phyloP scores from a whole-genome alignment of 2,329 filamentous ascomycete genomes.

The Trichoderma atroviride region DNA sequence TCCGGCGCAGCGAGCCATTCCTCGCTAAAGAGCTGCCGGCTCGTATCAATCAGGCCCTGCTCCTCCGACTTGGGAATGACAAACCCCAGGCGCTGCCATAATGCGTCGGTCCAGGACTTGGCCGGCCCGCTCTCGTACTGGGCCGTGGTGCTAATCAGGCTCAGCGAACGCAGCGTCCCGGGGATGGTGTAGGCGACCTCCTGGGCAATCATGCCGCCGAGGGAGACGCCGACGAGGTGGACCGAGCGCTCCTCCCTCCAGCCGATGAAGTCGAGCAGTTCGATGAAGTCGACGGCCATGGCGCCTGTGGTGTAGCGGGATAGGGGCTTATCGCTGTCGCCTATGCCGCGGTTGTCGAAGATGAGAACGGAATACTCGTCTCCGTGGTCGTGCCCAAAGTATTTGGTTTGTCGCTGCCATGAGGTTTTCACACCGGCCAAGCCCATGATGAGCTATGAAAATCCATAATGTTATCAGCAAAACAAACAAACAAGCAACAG shows the following conservation, averaged over 20 bases:
- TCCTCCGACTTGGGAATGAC: slow-evolving; percentile 73
- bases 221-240: slow-evolving; percentile 77
- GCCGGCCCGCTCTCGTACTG: slow-evolving; percentile 58
- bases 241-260: slow-evolving; percentile 60
- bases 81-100: slow-evolving; percentile 58
- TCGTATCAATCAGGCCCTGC: slow-evolving; percentile 64
- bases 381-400: slow-evolving; percentile 74
- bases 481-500: neutral
- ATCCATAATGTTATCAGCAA: neutral
- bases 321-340: slow-evolving; percentile 75
- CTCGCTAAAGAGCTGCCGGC: slow-evolving; percentile 66
- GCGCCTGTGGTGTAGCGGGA: slow-evolving; percentile 78
- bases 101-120: slow-evolving; percentile 64
- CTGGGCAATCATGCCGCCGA: slow-evolving; percentile 92
- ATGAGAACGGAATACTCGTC: slow-evolving; percentile 73
- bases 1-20: slow-evolving; percentile 61
- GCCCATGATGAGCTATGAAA: slow-evolving; percentile 73
- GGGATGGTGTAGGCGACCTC: slow-evolving; percentile 67
- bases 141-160: slow-evolving; percentile 64
- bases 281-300: slow-evolving; percentile 79
- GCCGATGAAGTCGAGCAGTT: slow-evolving; percentile 68
- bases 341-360: slow-evolving; percentile 84
- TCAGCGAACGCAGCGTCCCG: slow-evolving; percentile 56
- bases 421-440: slow-evolving; percentile 67
- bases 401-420: slow-evolving; percentile 82